These are phyloP conservation scores for Neopestalotiopsis sp. DNA, from an alignment of 2,329 filamentous ascomycete genomes.

Conservation along the genomic window DNA sequence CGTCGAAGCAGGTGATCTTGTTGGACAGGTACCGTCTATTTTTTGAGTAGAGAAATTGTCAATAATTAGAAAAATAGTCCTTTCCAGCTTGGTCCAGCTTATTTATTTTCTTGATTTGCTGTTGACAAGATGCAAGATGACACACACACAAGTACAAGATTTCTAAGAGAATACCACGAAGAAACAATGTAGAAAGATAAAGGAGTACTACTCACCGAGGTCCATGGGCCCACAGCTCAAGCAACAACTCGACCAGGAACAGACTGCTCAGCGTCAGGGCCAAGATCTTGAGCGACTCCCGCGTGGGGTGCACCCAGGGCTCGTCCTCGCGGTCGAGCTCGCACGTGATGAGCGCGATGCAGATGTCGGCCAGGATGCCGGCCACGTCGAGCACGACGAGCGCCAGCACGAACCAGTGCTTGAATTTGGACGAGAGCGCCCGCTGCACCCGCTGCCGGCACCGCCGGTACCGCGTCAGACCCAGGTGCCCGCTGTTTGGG, in stretches of 20 bases:
- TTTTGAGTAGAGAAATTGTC: too few relatives aligned
- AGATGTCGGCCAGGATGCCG: conserved; percentile 52
- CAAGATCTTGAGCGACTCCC: conserved; percentile 50
- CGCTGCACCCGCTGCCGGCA: conserved; percentile 24
- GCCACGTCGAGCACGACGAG: conserved; percentile 52
- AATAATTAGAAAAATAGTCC: background rate
- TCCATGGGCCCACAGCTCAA: conserved; percentile 67
- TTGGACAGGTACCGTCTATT: conserved; percentile 59
- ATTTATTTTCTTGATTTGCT: too few relatives aligned
- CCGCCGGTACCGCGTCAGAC: conserved; percentile 17
- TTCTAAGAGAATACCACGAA: too few relatives aligned
- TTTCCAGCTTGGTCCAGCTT: background rate
- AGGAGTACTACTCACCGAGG: conserved; percentile 47
- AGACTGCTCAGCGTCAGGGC: conserved; percentile 67
- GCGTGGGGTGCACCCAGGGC: conserved; percentile 46
- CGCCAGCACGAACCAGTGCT: conserved; percentile 51
- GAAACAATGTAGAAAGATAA: too few relatives aligned
- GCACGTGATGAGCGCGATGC: conserved; percentile 55
- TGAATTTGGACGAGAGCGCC: conserved; percentile 42
- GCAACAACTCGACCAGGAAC: conserved; percentile 67
- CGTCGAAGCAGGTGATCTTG: conserved; percentile 70
- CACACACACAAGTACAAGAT: too few relatives aligned
- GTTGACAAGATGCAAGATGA: too few relatives aligned
- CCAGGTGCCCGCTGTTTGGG: conserved; percentile 22
- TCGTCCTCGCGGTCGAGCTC: conserved; percentile 46